These are phyloP conservation scores for Leccinum pallidistipes DNA, from an alignment of 1,284 basidiomycete genomes.

Conservation along the genomic window DNA sequence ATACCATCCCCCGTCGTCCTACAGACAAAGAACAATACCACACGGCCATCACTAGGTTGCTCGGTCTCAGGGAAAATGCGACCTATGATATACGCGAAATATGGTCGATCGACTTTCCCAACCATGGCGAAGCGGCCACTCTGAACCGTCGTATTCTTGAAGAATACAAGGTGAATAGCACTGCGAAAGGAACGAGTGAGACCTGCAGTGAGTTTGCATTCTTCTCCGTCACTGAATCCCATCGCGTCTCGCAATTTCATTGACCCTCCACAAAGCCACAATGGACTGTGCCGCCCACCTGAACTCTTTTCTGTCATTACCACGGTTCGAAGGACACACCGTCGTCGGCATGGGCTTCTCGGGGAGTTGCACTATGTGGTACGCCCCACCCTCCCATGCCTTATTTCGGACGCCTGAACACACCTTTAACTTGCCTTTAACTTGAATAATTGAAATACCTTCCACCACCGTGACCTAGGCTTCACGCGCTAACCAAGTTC, in stretches of 20 bases:
- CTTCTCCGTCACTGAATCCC: neutral
- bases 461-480: constrained; percentile 10
- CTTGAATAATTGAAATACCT: neutral
- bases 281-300: constrained; percentile 27
- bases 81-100: constrained; percentile 45
- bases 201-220: constrained; percentile 24
- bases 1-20: neutral
- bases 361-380: constrained; percentile 33
- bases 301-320: constrained; percentile 24
- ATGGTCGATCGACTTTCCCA: constrained; percentile 55
- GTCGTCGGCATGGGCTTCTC: constrained; percentile 32
- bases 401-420: neutral
- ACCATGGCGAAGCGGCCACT: constrained; percentile 51
- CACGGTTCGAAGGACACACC: constrained; percentile 23
- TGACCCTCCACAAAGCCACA: constrained; percentile 14
- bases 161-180: constrained; percentile 24
- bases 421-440: neutral
- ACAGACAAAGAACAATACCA: constrained; percentile 58
- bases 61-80: constrained; percentile 31
- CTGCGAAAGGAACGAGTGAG: constrained; percentile 13
- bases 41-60: constrained; percentile 41
- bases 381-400: neutral
- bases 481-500: constrained; percentile 24
- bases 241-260: neutral
- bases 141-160: constrained; percentile 42